Conservation (phyloP, 345 rosid species). For the Eucalyptus cladocalyx region DNA sequence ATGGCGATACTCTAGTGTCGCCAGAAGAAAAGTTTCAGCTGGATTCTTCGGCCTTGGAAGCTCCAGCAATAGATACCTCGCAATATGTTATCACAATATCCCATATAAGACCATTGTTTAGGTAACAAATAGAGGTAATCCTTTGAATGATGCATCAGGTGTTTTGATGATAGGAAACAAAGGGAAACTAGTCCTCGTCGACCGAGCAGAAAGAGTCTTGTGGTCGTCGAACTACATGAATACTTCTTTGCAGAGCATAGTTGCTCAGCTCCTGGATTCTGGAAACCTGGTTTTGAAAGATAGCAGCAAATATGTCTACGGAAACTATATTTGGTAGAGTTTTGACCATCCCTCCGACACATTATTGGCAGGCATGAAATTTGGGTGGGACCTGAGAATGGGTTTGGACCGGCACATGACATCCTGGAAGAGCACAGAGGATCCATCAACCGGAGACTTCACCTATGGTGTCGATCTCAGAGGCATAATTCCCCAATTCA, state of each 20-base stretch:
- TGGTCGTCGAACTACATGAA: background rate
- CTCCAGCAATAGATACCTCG: background rate
- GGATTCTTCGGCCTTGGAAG: background rate
- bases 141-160: background rate
- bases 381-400: background rate
- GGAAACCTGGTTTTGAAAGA: background rate
- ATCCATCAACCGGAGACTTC: background rate
- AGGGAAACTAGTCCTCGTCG: background rate
- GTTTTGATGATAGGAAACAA: background rate
- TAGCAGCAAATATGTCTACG: background rate
- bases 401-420: background rate
- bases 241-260: no score
- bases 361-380: background rate
- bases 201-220: background rate
- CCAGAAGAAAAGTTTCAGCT: background rate
- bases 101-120: background rate
- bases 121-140: background rate
- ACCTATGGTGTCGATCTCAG: background rate
- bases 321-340: background rate
- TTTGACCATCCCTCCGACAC: background rate
- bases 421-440: background rate
- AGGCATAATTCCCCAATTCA: background rate
- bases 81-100: background rate
- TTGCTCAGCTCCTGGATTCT: no score
- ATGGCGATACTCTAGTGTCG: background rate